Conservation (phyloP, 1,284 basidiomycete genomes). For the Ceratobasidium sp. region DNA sequence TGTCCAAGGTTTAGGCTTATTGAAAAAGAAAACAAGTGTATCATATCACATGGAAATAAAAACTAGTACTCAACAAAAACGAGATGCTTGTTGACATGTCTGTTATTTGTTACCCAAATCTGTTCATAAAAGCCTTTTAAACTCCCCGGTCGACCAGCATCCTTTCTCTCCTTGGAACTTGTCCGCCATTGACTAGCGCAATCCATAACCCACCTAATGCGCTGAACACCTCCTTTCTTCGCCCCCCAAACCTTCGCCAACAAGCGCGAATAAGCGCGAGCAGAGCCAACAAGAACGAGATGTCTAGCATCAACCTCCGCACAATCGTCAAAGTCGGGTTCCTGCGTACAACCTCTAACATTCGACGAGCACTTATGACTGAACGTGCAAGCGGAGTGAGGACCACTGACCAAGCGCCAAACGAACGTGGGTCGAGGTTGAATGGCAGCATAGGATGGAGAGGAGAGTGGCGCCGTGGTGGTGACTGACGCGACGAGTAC, state of each 20-base stretch:
- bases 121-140: conserved; percentile 52
- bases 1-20: conserved; percentile 61
- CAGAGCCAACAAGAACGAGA: conserved; percentile 76
- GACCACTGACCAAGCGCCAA: conserved; percentile 85
- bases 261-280: conserved; percentile 67
- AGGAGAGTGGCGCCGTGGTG: conserved; percentile 24
- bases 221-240: conserved; percentile 74
- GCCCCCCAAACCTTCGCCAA: conserved; percentile 78
- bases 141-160: conserved; percentile 68
- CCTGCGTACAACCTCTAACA: conserved; percentile 32
- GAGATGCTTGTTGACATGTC: conserved; percentile 31
- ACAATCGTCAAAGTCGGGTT: conserved; percentile 70
- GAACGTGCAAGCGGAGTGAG: conserved; percentile 71
- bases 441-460: conserved; percentile 37
- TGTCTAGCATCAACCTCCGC: conserved; percentile 78
- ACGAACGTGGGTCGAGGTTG: conserved; percentile 70
- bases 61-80: conserved; percentile 33
- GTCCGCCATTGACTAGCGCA: conserved; percentile 72
- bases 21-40: conserved; percentile 22
- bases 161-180: conserved; percentile 58
- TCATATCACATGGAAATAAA: conserved; percentile 38
- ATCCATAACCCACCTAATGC: conserved; percentile 77
- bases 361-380: conserved; percentile 55
- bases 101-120: neutral
- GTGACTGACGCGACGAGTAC: conserved; percentile 15